Evolutionary conservation across 768 basidiomycete species (phyloP), one percentile per base, ranked within the genome.

Genomic region (Neoboletus magnificus): DNA sequence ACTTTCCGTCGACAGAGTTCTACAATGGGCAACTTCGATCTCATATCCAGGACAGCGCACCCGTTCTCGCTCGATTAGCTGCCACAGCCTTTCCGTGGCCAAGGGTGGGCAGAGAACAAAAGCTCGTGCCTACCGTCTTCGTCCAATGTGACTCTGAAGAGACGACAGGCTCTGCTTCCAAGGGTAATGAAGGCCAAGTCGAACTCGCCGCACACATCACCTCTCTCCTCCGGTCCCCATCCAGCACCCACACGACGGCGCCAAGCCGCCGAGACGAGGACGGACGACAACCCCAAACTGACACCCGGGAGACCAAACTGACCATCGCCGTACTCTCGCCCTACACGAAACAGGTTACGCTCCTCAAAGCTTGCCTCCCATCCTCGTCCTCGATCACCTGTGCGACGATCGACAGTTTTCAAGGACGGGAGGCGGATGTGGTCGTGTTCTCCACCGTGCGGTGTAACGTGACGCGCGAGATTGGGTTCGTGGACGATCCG

Each of bases 401-500:
- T 50, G 54, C 61, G 27, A 68, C 66, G 30, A 60, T 66, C 54
- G 66, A 68, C 35, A 79, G 83, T 0, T 88, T 86, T 62, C 86
- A 87, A 64, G 85, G 85, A 13, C 75, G 85, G 33, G 86, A 87
- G 63, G 82, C 79, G 56, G 86, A 89, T 57, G 75, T 87, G 45
- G 75, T 87, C 43, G 77, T 89, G 25, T 85, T 86, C 63, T 81
- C 82, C 0, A 79, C 82, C 5, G 86, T 87, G 15, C 78, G 85
- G 12, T 81, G 79, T 60, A 87, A 89, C 59, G 74, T 62, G 18
- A 74, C 79, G 39, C 73, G 76, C 1, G 85, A 87, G 45, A 81
- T 87, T 44, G 85, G 86, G 6, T 89, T 87, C 58, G 70, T 87
- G 33, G 82, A 82, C 73, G 63, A 84, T 83, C 49, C 85, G 81